Conservation (phyloP, 2,329 filamentous ascomycete species). For the Myriosclerotinia curreyana region DNA sequence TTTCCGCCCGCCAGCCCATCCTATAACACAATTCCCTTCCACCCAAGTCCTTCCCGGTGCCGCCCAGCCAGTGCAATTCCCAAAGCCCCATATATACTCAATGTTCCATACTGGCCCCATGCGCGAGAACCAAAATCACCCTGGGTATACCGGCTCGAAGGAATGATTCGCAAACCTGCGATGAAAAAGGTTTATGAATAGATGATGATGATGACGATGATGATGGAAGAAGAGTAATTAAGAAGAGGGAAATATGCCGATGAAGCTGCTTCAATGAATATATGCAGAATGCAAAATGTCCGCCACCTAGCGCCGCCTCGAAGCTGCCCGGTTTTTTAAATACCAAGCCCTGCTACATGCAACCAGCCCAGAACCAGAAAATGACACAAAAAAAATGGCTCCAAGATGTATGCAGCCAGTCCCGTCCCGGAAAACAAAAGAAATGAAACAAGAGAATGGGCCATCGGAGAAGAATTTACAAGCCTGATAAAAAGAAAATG, state of each 20-base stretch:
- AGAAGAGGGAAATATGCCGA: not conserved
- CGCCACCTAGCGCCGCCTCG: constrained; percentile 11
- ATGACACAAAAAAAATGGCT: not conserved
- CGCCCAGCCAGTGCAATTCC: not conserved
- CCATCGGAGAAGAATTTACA: not conserved
- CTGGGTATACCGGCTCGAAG: constrained; percentile 19
- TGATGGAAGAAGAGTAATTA: not conserved
- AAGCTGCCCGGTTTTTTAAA: constrained; percentile 1
- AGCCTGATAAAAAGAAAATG: not conserved
- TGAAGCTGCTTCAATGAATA: constrained; percentile 1
- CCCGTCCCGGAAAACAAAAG: not conserved
- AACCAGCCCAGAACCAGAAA: constrained; percentile 2
- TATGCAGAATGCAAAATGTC: constrained; percentile 18
- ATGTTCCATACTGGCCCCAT: constrained; percentile 4
- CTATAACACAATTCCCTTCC: constrained; percentile 15
- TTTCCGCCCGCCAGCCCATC: constrained; percentile 1
- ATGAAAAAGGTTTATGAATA: constrained; percentile 4
- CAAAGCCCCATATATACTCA: constrained; percentile 2
- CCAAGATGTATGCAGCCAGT: not conserved
- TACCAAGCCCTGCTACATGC: constrained; percentile 18
- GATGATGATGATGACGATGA: not conserved
- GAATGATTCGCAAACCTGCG: constrained; percentile 17
- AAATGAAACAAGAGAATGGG: not conserved
- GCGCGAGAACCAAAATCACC: constrained; percentile 14
- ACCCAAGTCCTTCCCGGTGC: not conserved